Evolutionary conservation across 1,284 basidiomycete species (phyloP), one percentile per base, ranked within the genome.

Genomic region (Ganoderma multipileum): DNA sequence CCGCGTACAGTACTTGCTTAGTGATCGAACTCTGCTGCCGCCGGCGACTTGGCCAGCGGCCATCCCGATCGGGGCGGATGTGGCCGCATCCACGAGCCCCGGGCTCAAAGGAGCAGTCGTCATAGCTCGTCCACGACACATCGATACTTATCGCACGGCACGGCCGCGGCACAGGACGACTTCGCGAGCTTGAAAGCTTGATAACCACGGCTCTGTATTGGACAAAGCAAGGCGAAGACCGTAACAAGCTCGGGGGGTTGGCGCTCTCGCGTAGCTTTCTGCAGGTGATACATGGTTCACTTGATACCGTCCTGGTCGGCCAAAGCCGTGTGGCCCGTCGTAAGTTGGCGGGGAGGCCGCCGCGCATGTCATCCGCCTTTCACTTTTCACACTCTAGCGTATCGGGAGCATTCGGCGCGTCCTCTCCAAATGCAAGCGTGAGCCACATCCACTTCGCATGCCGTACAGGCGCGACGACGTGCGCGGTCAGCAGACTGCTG

Each of bases 381-480:
- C 52, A 20, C 47, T 12, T 1, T 55, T 55, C 52, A 20, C 30
- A 33, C 52, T 55, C 47, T 55, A 28, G 52, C 18, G 16, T 14
- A 30, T 55, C 52, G 52, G 52, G 30, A 18, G 52, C 52, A 26
- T 26, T 50, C 47, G 0, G 28, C 26, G 47, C 28, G 28, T 33
- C 30, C 42, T 36, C 23, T 30, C 16, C 23, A 23, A 55, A 55
- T 20, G 38, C 38, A 18, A n/a, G 38, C 42, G 44, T n/a, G 28
- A 28, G 54, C 28, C 52, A 57, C 23, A 30, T 12, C 36, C 3
- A 20, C 41, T 62, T 64, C 63, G 54, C 42, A 71, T 68, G 70
- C 70, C 70, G 70, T 71, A 68, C 63, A 63, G 54, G 67, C 63
- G 61, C 70, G 63, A 62, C 63, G 65, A 62, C 65, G 36, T 14